Evolutionary conservation across 345 rosid species (phyloP).

Genomic region (Camelina laxa): DNA sequence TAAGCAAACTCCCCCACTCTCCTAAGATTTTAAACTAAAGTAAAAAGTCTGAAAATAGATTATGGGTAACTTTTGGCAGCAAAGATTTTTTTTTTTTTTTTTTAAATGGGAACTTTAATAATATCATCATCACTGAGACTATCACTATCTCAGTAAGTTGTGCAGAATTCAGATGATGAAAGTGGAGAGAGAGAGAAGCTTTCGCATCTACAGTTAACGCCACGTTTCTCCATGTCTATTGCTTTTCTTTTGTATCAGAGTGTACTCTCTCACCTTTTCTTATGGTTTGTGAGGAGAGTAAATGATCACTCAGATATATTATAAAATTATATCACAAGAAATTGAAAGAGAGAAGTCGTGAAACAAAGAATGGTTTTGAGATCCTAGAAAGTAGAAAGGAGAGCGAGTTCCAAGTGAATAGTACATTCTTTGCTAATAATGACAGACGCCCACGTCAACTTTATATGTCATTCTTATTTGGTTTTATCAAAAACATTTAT

Average conservation of each 20-base stretch:
- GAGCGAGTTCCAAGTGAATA: conserved; percentile 42
- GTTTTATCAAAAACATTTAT: no score
- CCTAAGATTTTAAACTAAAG: conserved; percentile 37
- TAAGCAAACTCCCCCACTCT: conserved; percentile 36
- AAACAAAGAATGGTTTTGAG: conserved; percentile 39
- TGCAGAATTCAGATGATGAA: conserved; percentile 43
- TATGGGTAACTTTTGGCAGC: conserved; percentile 37
- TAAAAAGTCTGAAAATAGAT: conserved; percentile 34
- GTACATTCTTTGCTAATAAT: conserved; percentile 42
- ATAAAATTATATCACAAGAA: neutral
- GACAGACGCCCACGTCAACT: conserved; percentile 31
- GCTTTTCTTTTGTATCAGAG: conserved; percentile 42
- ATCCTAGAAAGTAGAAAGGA: conserved; percentile 47
- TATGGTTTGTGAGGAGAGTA: conserved; percentile 35
- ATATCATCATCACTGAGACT: conserved; percentile 48
- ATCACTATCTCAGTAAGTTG: conserved; percentile 47
- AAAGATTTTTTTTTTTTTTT: no score
- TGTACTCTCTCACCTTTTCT: conserved; percentile 28
- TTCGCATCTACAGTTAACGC: conserved; percentile 50
- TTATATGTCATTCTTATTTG: neutral
- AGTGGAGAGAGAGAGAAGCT: conserved; percentile 45
- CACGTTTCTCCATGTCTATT: conserved; percentile 46
- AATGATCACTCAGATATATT: conserved; percentile 34
- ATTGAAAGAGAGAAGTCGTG: conserved; percentile 41
- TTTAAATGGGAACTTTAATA: conserved; percentile 34